These are phyloP conservation scores for Tritrichomonas foetus DNA, from an alignment of 208 protist genomes.

Conservation along the genomic window DNA sequence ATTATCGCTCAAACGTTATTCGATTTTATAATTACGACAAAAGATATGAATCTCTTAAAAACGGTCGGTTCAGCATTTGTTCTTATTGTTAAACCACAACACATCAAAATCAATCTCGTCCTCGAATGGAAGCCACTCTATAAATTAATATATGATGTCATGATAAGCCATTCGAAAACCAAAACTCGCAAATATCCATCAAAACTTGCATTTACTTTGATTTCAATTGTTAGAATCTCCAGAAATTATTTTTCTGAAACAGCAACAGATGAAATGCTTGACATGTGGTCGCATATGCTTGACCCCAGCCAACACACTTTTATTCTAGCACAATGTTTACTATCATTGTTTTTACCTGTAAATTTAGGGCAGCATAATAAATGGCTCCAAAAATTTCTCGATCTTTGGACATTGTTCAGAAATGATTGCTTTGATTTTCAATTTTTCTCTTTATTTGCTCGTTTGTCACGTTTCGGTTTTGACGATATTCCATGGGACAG, in stretches of 20 bases:
- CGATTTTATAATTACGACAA: background rate
- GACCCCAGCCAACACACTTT: background rate
- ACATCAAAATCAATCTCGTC: background rate
- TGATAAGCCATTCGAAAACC: background rate
- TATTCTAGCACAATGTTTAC: background rate
- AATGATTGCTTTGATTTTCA: background rate
- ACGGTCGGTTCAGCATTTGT: background rate
- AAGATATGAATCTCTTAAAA: background rate
- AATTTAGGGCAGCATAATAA: background rate
- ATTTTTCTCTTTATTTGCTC: background rate
- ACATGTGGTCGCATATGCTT: background rate
- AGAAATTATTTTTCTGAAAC: constrained; percentile 10
- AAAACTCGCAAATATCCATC: background rate
- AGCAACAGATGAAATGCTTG: background rate
- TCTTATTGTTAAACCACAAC: background rate
- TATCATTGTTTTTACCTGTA: constrained; percentile 13
- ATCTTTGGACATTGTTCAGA: constrained; percentile 21
- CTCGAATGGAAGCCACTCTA: background rate
- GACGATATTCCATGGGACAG: constrained; percentile 12
- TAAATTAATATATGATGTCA: background rate
- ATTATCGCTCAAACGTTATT: background rate
- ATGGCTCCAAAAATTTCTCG: background rate
- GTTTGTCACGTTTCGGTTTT: constrained; percentile 1
- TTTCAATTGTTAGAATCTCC: background rate
- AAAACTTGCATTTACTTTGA: background rate